phyloP scores from a whole-genome alignment of 345 rosid species.

The Psidium friedrichsthalianum region DNA sequence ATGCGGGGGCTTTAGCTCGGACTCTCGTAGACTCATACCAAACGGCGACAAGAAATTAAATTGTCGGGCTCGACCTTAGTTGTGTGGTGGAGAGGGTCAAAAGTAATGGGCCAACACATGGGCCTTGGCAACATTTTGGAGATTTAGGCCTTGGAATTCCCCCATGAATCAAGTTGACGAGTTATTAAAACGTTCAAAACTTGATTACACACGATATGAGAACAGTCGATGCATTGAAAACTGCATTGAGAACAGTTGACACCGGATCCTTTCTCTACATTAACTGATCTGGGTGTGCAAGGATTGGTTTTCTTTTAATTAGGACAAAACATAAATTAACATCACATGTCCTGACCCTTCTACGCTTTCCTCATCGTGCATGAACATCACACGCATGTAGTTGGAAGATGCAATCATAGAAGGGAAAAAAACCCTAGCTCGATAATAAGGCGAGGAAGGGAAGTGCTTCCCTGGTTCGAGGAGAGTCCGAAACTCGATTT shows the following conservation, averaged over 20 bases:
- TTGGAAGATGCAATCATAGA: not conserved
- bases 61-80: too few species aligned
- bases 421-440: not conserved
- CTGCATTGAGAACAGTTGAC: not conserved
- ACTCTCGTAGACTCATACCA: too few species aligned
- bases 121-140: not conserved
- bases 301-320: not conserved
- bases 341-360: not conserved
- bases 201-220: not conserved
- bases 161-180: fast-evolving
- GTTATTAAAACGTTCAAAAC: not conserved
- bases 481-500: not conserved
- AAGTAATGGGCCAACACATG: not conserved
- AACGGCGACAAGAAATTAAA: too few species aligned
- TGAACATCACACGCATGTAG: not conserved
- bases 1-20: too few species aligned
- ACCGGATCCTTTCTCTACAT: not conserved
- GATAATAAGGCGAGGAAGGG: not conserved
- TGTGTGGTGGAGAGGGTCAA: not conserved
- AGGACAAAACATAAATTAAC: not conserved
- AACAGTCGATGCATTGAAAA: not conserved
- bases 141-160: not conserved
- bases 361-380: too few species aligned
- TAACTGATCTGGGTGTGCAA: not conserved
- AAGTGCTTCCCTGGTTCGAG: not conserved